These are phyloP conservation scores for Talaromyces pinophilus DNA, from an alignment of 2,329 filamentous ascomycete genomes.

Conservation along the genomic window DNA sequence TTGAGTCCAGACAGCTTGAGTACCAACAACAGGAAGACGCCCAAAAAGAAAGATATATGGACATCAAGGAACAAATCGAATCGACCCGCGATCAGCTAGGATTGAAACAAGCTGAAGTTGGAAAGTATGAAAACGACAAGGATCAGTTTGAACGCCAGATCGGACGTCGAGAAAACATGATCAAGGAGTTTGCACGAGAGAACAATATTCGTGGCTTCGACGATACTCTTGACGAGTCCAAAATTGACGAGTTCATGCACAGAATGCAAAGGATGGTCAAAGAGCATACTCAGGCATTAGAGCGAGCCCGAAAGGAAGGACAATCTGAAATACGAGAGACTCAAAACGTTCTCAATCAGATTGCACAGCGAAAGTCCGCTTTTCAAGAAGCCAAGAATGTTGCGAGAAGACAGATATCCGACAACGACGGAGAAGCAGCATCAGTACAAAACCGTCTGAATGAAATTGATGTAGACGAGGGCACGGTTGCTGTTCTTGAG, in stretches of 20 bases:
- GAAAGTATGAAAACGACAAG: slow-evolving; percentile 81
- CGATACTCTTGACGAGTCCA: slow-evolving; percentile 69
- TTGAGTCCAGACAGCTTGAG: slow-evolving; percentile 70
- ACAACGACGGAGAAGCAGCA: slow-evolving; percentile 70
- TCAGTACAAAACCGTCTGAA: slow-evolving; percentile 68
- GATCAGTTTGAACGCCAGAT: slow-evolving; percentile 82
- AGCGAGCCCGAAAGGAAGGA: slow-evolving; percentile 71
- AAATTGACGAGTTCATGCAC: slow-evolving; percentile 75
- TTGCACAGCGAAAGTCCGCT: slow-evolving; percentile 72
- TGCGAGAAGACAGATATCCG: slow-evolving; percentile 69
- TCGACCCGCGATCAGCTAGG: slow-evolving; percentile 46
- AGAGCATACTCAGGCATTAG: slow-evolving; percentile 78
- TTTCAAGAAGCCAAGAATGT: slow-evolving; percentile 72
- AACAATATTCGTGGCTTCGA: slow-evolving; percentile 86
- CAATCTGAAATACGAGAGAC: slow-evolving; percentile 72
- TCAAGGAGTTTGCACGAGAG: slow-evolving; percentile 73
- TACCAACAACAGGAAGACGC: slow-evolving; percentile 65
- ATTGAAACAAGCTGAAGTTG: slow-evolving; percentile 52
- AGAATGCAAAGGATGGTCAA: slow-evolving; percentile 71
- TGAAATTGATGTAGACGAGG: slow-evolving; percentile 81
- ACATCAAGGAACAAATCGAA: slow-evolving; percentile 59
- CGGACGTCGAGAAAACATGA: slow-evolving; percentile 67
- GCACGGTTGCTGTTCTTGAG: slow-evolving; percentile 74
- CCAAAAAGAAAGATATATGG: slow-evolving; percentile 64
- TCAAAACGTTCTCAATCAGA: slow-evolving; percentile 69